phyloP scores from a whole-genome alignment of 345 rosid species.

The Citrus glauca region DNA sequence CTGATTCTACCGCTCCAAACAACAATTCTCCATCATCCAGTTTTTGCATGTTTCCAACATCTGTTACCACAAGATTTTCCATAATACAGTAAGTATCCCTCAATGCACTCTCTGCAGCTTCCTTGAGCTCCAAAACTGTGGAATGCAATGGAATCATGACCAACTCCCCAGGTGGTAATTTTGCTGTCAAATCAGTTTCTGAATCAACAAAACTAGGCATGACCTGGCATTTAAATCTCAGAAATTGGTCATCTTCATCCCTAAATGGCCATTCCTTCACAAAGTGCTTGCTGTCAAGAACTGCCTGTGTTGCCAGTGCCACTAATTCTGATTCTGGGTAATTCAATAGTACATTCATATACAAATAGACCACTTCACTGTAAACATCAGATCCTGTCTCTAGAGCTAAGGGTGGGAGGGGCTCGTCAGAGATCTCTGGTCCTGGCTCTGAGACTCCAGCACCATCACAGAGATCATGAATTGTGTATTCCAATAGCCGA shows the following conservation, averaged over 20 bases:
- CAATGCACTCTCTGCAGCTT: slow-evolving; percentile 48
- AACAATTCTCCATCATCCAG: slow-evolving; percentile 43
- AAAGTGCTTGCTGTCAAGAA: slow-evolving; percentile 73
- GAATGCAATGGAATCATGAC: slow-evolving; percentile 57
- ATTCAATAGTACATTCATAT: slow-evolving; percentile 47
- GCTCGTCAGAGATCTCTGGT: slow-evolving; percentile 13
- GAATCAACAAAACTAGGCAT: slow-evolving; percentile 31
- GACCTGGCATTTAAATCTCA: slow-evolving; percentile 55
- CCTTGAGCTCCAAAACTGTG: slow-evolving; percentile 62
- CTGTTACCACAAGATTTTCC: slow-evolving; percentile 46
- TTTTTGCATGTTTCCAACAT: slow-evolving; percentile 44
- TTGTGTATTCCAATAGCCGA: slow-evolving; percentile 68
- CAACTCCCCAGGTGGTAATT: slow-evolving; percentile 55
- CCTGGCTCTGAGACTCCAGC: slow-evolving; percentile 8
- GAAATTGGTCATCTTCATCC: slow-evolving; percentile 41
- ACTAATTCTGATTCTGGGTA: slow-evolving; percentile 52
- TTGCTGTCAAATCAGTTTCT: slow-evolving; percentile 20
- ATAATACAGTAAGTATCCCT: slow-evolving; percentile 68
- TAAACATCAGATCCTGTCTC: slow-evolving; percentile 51
- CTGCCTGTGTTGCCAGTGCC: slow-evolving; percentile 43
- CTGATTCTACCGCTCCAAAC: slow-evolving; percentile 47
- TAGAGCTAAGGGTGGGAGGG: slow-evolving; percentile 13
- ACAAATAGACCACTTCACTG: slow-evolving; percentile 47
- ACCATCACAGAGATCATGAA: slow-evolving; percentile 41
- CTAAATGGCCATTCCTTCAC: slow-evolving; percentile 67